Conservation (phyloP, 2,329 filamentous ascomycete genomes). For the Aureobasidium vineae region DNA sequence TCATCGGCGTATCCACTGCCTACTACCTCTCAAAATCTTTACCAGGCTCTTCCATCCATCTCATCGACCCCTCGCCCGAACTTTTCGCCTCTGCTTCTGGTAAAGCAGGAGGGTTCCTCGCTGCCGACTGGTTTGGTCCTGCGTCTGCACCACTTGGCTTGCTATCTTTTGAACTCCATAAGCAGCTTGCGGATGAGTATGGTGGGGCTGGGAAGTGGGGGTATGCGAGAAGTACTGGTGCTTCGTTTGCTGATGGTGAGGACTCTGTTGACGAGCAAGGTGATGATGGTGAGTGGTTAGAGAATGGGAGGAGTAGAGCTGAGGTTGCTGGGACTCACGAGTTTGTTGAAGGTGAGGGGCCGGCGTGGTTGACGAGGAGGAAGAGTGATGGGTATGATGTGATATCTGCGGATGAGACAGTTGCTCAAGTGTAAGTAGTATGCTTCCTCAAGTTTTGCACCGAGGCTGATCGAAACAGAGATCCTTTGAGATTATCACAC, state of each 20-base stretch:
- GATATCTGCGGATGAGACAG: constrained; percentile 60
- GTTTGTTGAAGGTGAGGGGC: constrained; percentile 42
- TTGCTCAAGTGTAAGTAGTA: constrained; percentile 61
- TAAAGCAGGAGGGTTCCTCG: constrained; percentile 70
- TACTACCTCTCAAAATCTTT: constrained; percentile 62
- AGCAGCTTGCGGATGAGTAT: constrained; percentile 59
- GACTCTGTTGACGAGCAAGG: constrained; percentile 36
- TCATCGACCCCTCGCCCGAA: constrained; percentile 57
- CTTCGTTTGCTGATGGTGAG: constrained; percentile 41
- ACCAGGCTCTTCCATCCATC: constrained; percentile 51
- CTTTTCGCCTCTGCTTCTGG: constrained; percentile 74
- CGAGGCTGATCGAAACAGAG: constrained; percentile 43
- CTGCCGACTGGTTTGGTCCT: constrained; percentile 56
- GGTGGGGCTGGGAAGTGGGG: constrained; percentile 59
- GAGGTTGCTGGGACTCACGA: constrained; percentile 47
- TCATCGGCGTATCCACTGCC: constrained; percentile 68
- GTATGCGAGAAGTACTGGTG: constrained; percentile 58
- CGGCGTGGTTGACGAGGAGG: constrained; percentile 59
- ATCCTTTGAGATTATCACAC: constrained; percentile 64
- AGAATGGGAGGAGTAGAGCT: constrained; percentile 62
- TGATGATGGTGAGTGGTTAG: constrained; percentile 63
- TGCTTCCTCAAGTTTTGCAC: background rate
- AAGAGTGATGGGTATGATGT: constrained; percentile 58
- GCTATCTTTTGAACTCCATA: constrained; percentile 69
- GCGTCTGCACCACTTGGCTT: constrained; percentile 47